A percentile compares a stretch with the other conserved stretches of the same genome.
Evolutionary conservation across 2,329 filamentous ascomycete genomes (phyloP).

Genomic region (Beauveria varroae): DNA sequence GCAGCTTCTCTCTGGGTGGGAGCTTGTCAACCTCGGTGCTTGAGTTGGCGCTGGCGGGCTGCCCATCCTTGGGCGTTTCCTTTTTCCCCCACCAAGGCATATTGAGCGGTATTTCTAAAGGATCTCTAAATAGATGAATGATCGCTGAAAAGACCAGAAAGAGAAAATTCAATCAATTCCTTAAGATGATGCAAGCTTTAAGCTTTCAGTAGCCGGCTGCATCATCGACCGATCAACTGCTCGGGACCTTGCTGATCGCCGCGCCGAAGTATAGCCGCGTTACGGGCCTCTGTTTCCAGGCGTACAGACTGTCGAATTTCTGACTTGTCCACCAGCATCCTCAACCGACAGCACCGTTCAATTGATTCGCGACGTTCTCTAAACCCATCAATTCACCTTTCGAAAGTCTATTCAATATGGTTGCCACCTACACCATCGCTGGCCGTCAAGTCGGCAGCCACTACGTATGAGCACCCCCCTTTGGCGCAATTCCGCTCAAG

Average conservation of each 20-base stretch:
- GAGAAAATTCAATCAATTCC: background rate
- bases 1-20: slow-evolving; percentile 43
- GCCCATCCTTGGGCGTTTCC: slow-evolving; percentile 22
- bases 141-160: background rate
- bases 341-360: slow-evolving; percentile 9
- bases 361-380: slow-evolving; percentile 15
- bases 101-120: background rate
- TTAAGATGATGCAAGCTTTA: background rate
- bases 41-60: slow-evolving; percentile 13
- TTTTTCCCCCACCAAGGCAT: slow-evolving; percentile 39
- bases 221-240: background rate
- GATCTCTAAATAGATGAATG: background rate
- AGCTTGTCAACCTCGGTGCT: slow-evolving; percentile 36
- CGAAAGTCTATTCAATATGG: slow-evolving; percentile 22
- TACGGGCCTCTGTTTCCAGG: slow-evolving; percentile 27
- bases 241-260: background rate
- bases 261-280: slow-evolving; percentile 10
- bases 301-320: slow-evolving; percentile 16
- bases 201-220: background rate
- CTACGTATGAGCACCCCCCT: slow-evolving; percentile 38
- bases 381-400: slow-evolving; percentile 21
- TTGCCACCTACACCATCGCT: slow-evolving; percentile 44
- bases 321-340: slow-evolving; percentile 10
- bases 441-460: slow-evolving; percentile 55
- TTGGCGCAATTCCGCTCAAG: background rate